Percentiles rank a stretch among this genome's conserved stretches.
Conservation (phyloP, 1,284 basidiomycete species). For the Rhodotorula sp. region DNA sequence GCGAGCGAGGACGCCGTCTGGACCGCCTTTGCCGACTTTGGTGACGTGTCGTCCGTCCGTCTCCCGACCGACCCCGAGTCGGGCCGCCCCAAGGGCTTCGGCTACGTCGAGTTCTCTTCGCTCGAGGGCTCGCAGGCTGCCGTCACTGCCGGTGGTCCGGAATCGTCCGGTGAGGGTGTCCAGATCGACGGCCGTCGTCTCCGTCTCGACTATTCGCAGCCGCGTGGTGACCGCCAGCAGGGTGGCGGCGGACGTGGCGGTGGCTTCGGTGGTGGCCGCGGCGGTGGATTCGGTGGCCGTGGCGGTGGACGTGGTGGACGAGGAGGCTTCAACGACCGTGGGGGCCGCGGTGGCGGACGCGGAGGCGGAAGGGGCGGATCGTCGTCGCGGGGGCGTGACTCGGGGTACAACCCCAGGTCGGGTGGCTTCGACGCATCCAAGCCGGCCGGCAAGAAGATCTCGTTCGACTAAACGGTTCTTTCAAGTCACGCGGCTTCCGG, state of each 20-base stretch:
- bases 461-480: slow-evolving; percentile 58
- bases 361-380: slow-evolving; percentile 47
- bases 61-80: slow-evolving; percentile 91
- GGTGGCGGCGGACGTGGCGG: slow-evolving; percentile 48
- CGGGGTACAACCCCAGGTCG: slow-evolving; percentile 54
- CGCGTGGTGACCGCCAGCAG: slow-evolving; percentile 64
- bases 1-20: slow-evolving; percentile 82
- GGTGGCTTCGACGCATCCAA: slow-evolving; percentile 59
- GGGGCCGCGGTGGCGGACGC: slow-evolving; percentile 48
- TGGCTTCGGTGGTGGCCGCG: slow-evolving; percentile 37
- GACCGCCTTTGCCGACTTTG: slow-evolving; percentile 87
- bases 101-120: slow-evolving; percentile 81
- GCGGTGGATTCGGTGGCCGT: slow-evolving; percentile 48
- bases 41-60: slow-evolving; percentile 68
- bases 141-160: slow-evolving; percentile 56
- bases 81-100: slow-evolving; percentile 91
- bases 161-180: slow-evolving; percentile 59
- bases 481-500: background rate
- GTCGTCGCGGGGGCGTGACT: slow-evolving; percentile 48
- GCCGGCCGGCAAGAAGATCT: slow-evolving; percentile 66
- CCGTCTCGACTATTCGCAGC: slow-evolving; percentile 86
- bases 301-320: slow-evolving; percentile 25
- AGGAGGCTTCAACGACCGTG: slow-evolving; percentile 51
- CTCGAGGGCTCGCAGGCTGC: slow-evolving; percentile 80
- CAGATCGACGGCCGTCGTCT: slow-evolving; percentile 80